Evolutionary conservation across 306 rosid genomes (phyloP), one percentile per base, ranked within the genome.

Genomic region (Begonia loranthoides): DNA sequence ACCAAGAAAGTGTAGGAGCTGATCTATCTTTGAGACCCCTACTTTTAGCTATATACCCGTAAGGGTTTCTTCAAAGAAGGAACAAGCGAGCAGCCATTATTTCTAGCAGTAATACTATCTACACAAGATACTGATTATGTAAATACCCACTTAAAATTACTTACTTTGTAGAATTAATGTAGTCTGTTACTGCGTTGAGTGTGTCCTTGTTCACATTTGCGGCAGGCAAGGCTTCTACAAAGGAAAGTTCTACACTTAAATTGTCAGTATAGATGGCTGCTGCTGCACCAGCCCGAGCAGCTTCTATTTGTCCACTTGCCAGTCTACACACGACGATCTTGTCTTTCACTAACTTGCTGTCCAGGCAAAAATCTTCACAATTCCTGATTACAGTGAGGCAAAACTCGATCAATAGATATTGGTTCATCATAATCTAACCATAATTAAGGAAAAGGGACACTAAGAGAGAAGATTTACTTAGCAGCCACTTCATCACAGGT

Each of bases 1-100:
- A 63, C 9, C 60, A 72, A 11, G 55, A 61, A 56, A 61, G 13
- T 7, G 33, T 39, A 22, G 77, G 69, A 19, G 70, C 73, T 63
- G 11, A 13, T 6, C 11, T 6, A 48, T 48, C 51, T 19, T n/a
- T 49, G 36, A 51, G 57, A 2, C 52, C 45, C 45, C 45, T 61
- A 17, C 60, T 60, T 17, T 34, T 55, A 28, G 36, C 22, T 38
- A 72, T 49, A 12, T 65, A 66, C 12, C 67, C 76, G 1, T 21
- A 5, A 9, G 73, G 70, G 22, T 58, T 55, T 53, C 70, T 72
- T 49, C 48, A 49, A 24, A 51, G 17, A 48, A 48, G 14, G 11
- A 16, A 16, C 36, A 48, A 48, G 21, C 6, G 16, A 16, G 8
- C 51, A 14, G 0, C 10, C 17, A 48, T 13, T 43, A 5, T 5